Conservation (phyloP, 371 early-diverging fungal genomes). For the Mortierella sp. region DNA sequence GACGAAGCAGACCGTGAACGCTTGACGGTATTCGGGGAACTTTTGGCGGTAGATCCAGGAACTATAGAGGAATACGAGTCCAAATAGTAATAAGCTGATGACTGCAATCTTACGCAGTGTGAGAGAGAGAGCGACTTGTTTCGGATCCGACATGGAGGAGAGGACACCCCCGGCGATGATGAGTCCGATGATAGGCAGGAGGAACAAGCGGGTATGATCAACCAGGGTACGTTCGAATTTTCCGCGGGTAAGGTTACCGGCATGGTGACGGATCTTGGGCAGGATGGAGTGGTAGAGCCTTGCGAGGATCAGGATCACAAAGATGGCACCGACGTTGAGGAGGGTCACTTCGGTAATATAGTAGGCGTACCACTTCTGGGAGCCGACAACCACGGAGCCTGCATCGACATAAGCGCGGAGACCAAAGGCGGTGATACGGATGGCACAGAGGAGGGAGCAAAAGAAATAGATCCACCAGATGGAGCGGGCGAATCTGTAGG, state of each 20-base stretch:
- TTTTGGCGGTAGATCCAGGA: conserved; percentile 18
- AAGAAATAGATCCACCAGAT: conserved; percentile 31
- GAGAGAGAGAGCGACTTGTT: background rate
- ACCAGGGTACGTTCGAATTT: conserved; percentile 26
- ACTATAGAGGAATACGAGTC: conserved; percentile 9
- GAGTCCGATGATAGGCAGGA: conserved; percentile 22
- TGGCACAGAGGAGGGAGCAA: conserved; percentile 24
- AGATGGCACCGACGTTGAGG: conserved; percentile 27
- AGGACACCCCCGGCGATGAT: conserved; percentile 23
- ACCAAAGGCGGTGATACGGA: conserved; percentile 32
- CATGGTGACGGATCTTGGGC: conserved; percentile 28
- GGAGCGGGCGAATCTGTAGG: conserved; percentile 17
- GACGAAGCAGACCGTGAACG: conserved; percentile 4
- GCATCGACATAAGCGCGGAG: conserved; percentile 26
- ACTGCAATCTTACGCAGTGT: conserved; percentile 27
- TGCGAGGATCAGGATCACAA: conserved; percentile 29
- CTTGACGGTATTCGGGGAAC: conserved; percentile 13
- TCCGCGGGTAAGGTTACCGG: background rate
- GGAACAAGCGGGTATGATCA: conserved; percentile 17
- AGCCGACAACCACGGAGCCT: background rate
- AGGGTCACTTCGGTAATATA: conserved; percentile 18
- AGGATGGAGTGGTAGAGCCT: conserved; percentile 28
- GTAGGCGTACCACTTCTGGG: background rate
- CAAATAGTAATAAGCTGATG: conserved; percentile 5
- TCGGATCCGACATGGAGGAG: background rate